These are phyloP conservation scores for Xerocomellus dryophilus DNA, from an alignment of 768 basidiomycete species.

Conservation along the genomic window DNA sequence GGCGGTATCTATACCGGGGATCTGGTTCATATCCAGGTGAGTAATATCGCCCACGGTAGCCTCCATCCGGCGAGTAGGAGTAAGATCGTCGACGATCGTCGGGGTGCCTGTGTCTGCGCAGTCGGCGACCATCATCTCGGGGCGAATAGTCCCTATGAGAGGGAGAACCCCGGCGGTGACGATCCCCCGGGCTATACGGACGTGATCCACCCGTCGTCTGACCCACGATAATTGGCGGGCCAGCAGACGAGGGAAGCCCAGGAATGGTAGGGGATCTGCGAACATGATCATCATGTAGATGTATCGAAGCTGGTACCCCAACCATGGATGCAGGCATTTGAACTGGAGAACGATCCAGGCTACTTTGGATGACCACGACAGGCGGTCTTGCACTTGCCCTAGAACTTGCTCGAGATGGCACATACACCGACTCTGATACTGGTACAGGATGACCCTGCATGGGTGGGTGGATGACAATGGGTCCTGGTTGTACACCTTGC, in stretches of 20 bases:
- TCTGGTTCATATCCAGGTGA: constrained; percentile 16
- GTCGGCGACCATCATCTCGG: constrained; percentile 1
- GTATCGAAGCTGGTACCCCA: constrained; percentile 10
- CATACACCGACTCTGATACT: constrained; percentile 4
- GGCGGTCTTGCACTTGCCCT: constrained; percentile 14
- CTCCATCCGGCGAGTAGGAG: constrained; percentile 19
- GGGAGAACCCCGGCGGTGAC: background rate
- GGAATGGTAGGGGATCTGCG: constrained; percentile 27
- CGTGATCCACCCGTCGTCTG: constrained; percentile 10
- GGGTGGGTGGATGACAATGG: constrained; percentile 22
- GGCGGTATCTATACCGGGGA: constrained; percentile 7
- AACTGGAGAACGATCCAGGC: constrained; percentile 24
- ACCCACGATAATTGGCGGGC: constrained; percentile 2
- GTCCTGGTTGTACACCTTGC: background rate
- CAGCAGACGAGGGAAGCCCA: background rate
- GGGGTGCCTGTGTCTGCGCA: background rate
- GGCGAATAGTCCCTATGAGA: constrained; percentile 2
- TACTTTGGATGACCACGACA: constrained; percentile 14
- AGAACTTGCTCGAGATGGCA: constrained; percentile 18
- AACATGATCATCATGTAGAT: constrained; percentile 6
- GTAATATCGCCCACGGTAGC: constrained; percentile 4
- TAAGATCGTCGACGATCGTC: constrained; percentile 22
- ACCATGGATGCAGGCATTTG: constrained; percentile 19
- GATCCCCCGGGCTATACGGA: constrained; percentile 11
- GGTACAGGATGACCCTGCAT: constrained; percentile 1